Base-by-base conservation (phyloP, 805 yeast genomes). In the Saturnispora serradocipensis region DNA sequence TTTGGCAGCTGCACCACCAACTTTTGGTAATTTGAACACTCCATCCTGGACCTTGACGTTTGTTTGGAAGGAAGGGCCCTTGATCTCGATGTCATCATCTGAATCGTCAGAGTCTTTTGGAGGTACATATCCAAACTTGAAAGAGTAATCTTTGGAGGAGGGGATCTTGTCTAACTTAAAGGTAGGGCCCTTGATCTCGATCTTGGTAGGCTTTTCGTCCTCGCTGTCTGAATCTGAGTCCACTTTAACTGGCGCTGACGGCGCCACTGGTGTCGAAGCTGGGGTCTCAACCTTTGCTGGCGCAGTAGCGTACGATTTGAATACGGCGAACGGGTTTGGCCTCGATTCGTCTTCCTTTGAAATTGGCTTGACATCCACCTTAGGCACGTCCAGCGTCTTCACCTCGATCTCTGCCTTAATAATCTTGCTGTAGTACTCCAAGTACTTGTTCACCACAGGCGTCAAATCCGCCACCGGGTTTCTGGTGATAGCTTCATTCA, bases 111-210 rank as follows among this genome's bases (percentile, higher is more conserved):
- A 63, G 40, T 63, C 67, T 18, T 62, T 62, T 27, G 65, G 63
- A 4, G 70, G 68, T 22, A 58, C 67, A 24, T 59, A 53, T 16
- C 71, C 72, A 52, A 80, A 73, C 28, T 72, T 69, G 63, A 80
- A 80, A 5, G 75, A 77, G n/a, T 80, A 71, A 51, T 73, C 70
- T 3, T 71, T 70, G 2, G 78, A 71, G 4, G 73, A 73, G 50
- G 82, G 82, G 16, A 76, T 70, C 30, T 68, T 59, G 8, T 61
- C 66, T 34, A 79, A 49, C 3, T 73, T 74, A 63, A 87, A 86
- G 3, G 71, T 66, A 15, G 95, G 95, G 1, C 95, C 95, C 64
- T 84, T 76, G 20, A 84, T 75, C 62, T 80, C 82, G 34, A 81
- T 65, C 22, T 43, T 44, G 30, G 77, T 82, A 3, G 74, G 81